Conservation (phyloP, 495 filamentous ascomycete genomes). For the Aspergillus cavernicola region DNA sequence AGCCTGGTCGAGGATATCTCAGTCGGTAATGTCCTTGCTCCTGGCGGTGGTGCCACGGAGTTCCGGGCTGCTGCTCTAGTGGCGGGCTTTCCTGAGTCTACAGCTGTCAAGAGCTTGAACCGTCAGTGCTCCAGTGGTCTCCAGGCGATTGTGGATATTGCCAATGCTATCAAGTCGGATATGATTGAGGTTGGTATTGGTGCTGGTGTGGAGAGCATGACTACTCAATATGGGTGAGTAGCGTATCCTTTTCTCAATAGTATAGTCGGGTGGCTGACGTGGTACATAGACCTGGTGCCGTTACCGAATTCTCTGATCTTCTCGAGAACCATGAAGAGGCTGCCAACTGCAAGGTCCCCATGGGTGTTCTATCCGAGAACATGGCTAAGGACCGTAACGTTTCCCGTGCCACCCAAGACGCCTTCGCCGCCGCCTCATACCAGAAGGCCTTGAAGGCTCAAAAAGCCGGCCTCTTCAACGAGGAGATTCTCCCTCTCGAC, state of each 20-base stretch:
- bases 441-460: constrained; percentile 86
- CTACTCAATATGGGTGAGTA: constrained; percentile 76
- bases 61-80: constrained; percentile 90
- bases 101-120: constrained; percentile 82
- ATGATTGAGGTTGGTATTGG: constrained; percentile 97
- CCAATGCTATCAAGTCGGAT: constrained; percentile 78
- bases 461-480: constrained; percentile 82
- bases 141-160: constrained; percentile 88
- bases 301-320: constrained; percentile 91
- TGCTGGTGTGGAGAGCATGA: constrained; percentile 98
- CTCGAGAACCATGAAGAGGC: constrained; percentile 79
- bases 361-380: constrained; percentile 90
- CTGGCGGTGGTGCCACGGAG: constrained; percentile 93
- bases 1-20: constrained; percentile 83
- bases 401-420: constrained; percentile 71
- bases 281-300: constrained; percentile 66
- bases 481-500: constrained; percentile 83
- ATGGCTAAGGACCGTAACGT: constrained; percentile 87
- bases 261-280: background rate
- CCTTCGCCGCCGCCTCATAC: constrained; percentile 85
- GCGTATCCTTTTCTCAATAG: background rate
- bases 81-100: constrained; percentile 81
- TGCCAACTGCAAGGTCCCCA: constrained; percentile 95
- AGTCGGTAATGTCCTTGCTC: constrained; percentile 86
- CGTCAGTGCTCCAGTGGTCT: constrained; percentile 87